Evolutionary conservation across 768 basidiomycete genomes (phyloP).

Genomic region (Russula foetens): DNA sequence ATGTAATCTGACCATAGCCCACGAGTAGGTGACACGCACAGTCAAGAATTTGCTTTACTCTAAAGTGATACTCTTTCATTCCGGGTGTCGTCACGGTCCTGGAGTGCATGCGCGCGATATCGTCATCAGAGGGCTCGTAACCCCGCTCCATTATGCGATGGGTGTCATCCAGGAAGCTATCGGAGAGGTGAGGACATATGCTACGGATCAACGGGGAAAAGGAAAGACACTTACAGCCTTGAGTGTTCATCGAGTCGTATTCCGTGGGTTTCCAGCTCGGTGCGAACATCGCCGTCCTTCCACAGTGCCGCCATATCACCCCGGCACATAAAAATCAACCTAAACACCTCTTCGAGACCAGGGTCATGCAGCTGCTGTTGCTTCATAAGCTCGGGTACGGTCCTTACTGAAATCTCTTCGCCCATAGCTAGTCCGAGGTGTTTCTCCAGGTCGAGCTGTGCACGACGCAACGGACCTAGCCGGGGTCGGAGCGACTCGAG

Average conservation of each 20-base stretch:
- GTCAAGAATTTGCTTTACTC: conserved; percentile 54
- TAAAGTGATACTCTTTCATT: conserved; percentile 63
- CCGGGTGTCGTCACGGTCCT: conserved; percentile 42
- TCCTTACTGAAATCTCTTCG: no score
- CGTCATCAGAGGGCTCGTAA: conserved; percentile 53
- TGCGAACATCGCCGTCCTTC: conserved; percentile 54
- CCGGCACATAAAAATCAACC: conserved; percentile 48
- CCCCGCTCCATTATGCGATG: background rate
- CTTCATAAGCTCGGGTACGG: no score
- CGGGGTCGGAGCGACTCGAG: conserved; percentile 13
- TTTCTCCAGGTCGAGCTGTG: background rate
- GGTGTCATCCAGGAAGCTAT: background rate
- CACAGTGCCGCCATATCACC: conserved; percentile 61
- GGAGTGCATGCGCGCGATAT: conserved; percentile 68
- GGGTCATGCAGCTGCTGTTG: background rate
- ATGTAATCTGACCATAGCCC: background rate
- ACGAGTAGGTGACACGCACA: conserved; percentile 31
- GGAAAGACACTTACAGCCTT: conserved; percentile 64
- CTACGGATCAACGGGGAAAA: conserved; percentile 12
- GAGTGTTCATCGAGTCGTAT: conserved; percentile 56
- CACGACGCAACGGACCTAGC: conserved; percentile 28
- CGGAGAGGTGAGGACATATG: background rate
- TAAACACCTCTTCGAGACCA: conserved; percentile 41
- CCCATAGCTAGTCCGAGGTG: background rate
- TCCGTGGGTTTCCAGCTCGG: conserved; percentile 42